phyloP scores from a whole-genome alignment of 805 yeast species.

The Yarrowia sp. region DNA sequence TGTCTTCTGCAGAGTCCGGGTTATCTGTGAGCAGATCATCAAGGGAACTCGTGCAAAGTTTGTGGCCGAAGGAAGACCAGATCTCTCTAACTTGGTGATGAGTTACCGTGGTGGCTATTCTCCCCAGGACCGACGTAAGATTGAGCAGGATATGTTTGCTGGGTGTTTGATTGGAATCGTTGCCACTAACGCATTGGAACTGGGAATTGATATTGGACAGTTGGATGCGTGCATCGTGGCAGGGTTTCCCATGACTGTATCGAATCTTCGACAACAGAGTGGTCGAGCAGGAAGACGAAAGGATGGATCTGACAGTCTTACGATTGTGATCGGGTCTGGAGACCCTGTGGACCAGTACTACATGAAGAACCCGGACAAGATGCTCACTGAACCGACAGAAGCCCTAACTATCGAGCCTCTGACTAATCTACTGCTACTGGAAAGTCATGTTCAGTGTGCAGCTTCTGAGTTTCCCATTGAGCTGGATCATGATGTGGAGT shows the following conservation, averaged over 20 bases:
- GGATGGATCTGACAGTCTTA: conserved; percentile 70
- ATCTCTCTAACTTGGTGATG: conserved; percentile 62
- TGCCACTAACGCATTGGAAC: conserved; percentile 93
- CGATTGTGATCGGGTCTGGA: conserved; percentile 78
- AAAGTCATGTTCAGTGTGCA: conserved; percentile 92
- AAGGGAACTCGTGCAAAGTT: conserved; percentile 73
- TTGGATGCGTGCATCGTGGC: conserved; percentile 90
- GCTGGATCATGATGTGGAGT: conserved; percentile 59
- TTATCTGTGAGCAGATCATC: conserved; percentile 86
- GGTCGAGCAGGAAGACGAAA: conserved; percentile 96
- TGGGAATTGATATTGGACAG: conserved; percentile 94
- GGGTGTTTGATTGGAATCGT: conserved; percentile 86
- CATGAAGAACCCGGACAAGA: conserved; percentile 68
- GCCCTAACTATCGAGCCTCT: conserved; percentile 68
- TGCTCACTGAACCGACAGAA: conserved; percentile 58
- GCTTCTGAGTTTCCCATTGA: conserved; percentile 81
- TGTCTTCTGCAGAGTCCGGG: conserved; percentile 87
- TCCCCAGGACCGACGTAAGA: conserved; percentile 80
- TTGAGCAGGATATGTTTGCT: conserved; percentile 88
- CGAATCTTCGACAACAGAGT: conserved; percentile 92
- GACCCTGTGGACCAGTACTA: conserved; percentile 88
- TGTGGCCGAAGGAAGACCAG: conserved; percentile 52
- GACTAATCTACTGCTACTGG: conserved; percentile 67
- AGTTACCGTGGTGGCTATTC: conserved; percentile 96
- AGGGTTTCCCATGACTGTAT: conserved; percentile 88